A percentile compares a stretch with the other conserved stretches of the same genome.
These are phyloP conservation scores for Sporothrix mexicana DNA, from an alignment of 2,329 filamentous ascomycete species.

Conservation along the genomic window DNA sequence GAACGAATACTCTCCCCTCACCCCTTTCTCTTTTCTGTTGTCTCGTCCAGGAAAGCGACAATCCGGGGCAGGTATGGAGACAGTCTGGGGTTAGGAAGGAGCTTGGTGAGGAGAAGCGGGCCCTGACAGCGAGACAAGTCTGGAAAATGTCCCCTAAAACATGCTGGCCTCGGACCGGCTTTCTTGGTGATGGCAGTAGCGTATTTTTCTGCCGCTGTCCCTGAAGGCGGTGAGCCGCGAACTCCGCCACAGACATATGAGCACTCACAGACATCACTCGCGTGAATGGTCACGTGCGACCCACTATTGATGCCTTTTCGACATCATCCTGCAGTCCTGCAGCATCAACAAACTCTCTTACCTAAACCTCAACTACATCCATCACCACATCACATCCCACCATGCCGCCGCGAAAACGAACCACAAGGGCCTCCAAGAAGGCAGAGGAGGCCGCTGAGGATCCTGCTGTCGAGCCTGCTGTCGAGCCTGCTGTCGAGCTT, in stretches of 20 bases:
- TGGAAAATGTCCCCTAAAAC: not conserved
- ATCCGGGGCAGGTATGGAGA: conserved; percentile 20
- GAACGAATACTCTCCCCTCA: not conserved
- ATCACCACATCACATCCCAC: not conserved
- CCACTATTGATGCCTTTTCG: not conserved
- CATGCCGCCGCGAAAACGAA: conserved; percentile 31
- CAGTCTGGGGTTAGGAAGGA: conserved; percentile 13
- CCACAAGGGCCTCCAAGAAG: conserved; percentile 32
- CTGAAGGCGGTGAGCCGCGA: conserved; percentile 24
- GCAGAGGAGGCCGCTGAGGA: conserved; percentile 22
- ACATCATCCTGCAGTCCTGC: not conserved
- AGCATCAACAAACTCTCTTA: not conserved
- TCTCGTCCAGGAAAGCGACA: not conserved
- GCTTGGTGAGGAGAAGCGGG: not conserved
- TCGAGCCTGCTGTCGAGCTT: conserved; percentile 6
- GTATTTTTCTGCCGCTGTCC: conserved; percentile 5
- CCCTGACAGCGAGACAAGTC: not conserved
- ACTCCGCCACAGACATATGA: too few species aligned
- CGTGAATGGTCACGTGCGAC: not conserved
- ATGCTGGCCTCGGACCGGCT: not conserved
- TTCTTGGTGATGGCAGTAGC: conserved; percentile 5
- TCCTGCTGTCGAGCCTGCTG: conserved; percentile 8
- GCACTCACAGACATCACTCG: not conserved
- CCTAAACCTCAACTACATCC: not conserved
- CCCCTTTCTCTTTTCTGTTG: not conserved